Evolutionary conservation across 1,139 yeast species (phyloP).

Genomic region (Tardiomyces blankii): DNA sequence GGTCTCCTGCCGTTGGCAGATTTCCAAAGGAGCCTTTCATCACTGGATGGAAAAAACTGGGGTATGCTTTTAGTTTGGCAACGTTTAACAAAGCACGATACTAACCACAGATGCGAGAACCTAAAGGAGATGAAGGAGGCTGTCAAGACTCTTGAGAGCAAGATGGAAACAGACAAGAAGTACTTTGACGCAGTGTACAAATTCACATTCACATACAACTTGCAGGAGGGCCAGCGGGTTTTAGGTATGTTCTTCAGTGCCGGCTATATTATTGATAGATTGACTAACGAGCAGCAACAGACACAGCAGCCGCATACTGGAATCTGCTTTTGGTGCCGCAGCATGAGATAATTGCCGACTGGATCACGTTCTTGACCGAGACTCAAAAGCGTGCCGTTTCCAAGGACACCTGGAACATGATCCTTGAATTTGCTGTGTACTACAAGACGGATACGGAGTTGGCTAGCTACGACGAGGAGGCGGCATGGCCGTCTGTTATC

Average conservation of each 20-base stretch:
- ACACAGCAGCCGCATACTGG: slow-evolving; percentile 74
- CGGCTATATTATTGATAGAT: too few relatives aligned
- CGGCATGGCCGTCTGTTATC: slow-evolving; percentile 86
- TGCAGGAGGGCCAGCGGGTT: slow-evolving; percentile 52
- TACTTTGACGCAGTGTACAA: slow-evolving; percentile 51
- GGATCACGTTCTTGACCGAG: slow-evolving; percentile 38
- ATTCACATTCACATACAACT: slow-evolving; percentile 57
- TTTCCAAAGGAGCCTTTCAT: slow-evolving; percentile 42
- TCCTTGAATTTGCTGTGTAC: slow-evolving; percentile 51
- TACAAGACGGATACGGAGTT: slow-evolving; percentile 42
- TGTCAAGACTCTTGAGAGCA: slow-evolving; percentile 29
- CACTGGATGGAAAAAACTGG: slow-evolving; percentile 39
- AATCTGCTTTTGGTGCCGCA: slow-evolving; percentile 39
- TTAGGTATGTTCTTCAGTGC: slow-evolving; percentile 26
- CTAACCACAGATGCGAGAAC: slow-evolving; percentile 13
- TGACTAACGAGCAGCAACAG: slow-evolving; percentile 18
- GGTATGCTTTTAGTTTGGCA: slow-evolving; percentile 5
- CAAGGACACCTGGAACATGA: slow-evolving; percentile 80
- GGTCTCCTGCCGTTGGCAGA: slow-evolving; percentile 55
- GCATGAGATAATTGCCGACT: slow-evolving; percentile 30
- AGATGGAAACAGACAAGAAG: slow-evolving; percentile 27
- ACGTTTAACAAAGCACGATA: too few relatives aligned
- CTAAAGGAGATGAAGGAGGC: slow-evolving; percentile 41
- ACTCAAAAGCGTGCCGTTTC: slow-evolving; percentile 40
- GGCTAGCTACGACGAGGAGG: slow-evolving; percentile 56